phyloP scores from a whole-genome alignment of 805 yeast species.

The Tetrapisispora arboricola region DNA sequence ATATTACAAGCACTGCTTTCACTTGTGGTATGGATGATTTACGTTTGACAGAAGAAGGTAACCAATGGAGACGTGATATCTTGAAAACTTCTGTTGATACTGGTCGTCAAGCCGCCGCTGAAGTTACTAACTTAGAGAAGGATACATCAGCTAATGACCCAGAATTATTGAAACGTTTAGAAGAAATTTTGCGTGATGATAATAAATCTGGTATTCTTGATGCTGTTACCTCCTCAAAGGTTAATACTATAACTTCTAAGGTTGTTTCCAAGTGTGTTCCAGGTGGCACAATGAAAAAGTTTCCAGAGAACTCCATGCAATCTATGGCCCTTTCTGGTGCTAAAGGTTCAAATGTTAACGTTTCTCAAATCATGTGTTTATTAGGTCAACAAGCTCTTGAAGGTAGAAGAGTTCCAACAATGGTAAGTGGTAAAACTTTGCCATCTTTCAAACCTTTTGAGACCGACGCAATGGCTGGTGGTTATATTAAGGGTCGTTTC shows the following conservation, averaged over 20 bases:
- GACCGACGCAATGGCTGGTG: constrained; percentile 97
- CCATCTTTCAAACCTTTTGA: constrained; percentile 96
- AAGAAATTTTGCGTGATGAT: constrained; percentile 91
- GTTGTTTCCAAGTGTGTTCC: constrained; percentile 94
- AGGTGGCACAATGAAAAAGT: constrained; percentile 86
- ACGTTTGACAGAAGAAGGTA: constrained; percentile 85
- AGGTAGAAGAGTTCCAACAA: constrained; percentile 98
- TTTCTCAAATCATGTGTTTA: constrained; percentile 98
- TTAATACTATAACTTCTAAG: constrained; percentile 83
- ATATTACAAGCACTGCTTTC: constrained; percentile 83
- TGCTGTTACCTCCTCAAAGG: constrained; percentile 91
- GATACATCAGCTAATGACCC: constrained; percentile 43
- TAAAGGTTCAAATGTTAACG: constrained; percentile 96
- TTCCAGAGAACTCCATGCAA: constrained; percentile 96
- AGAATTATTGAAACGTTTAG: constrained; percentile 79
- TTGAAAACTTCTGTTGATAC: constrained; percentile 65
- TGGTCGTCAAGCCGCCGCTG: constrained; percentile 89
- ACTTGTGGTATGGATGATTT: constrained; percentile 99
- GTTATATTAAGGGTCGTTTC: constrained; percentile 92
- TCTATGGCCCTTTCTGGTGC: constrained; percentile 99
- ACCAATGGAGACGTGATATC: constrained; percentile 76
- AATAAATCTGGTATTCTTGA: constrained; percentile 85
- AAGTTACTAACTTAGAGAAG: constrained; percentile 73
- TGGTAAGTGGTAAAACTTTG: constrained; percentile 95
- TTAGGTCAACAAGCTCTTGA: constrained; percentile 98